phyloP scores from a whole-genome alignment of 2,329 filamentous ascomycete species.

The Tothia fuscella region DNA sequence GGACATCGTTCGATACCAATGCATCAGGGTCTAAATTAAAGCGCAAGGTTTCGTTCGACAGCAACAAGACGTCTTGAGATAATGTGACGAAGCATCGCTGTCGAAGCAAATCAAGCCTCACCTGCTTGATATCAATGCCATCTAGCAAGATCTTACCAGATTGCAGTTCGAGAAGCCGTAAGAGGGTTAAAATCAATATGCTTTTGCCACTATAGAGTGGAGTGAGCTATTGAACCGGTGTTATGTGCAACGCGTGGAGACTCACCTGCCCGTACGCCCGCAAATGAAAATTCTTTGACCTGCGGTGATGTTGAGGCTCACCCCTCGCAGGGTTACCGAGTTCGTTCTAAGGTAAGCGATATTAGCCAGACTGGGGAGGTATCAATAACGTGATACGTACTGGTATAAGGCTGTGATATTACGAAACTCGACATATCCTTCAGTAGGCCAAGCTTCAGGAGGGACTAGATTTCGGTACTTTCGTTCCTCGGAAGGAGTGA shows the following conservation, averaged over 20 bases:
- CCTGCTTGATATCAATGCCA: not conserved
- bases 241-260: no score
- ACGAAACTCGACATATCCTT: not conserved
- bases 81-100: no score
- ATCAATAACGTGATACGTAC: not conserved
- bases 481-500: conserved; percentile 15
- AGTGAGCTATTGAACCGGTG: no score
- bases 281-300: conserved; percentile 3
- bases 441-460: not conserved
- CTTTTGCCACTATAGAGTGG: not conserved
- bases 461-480: no score
- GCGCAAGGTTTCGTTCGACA: not conserved
- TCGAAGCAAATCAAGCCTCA: not conserved
- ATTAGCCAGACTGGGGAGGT: not conserved
- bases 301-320: not conserved
- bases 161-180: not conserved
- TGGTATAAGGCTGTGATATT: not conserved
- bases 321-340: not conserved
- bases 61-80: not conserved
- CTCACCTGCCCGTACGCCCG: not conserved
- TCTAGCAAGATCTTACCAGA: not conserved
- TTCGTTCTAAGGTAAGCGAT: not conserved
- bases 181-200: not conserved
- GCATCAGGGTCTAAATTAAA: not conserved
- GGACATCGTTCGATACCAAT: not conserved